Evolutionary conservation across 2,329 filamentous ascomycete species (phyloP).

Genomic region (Macrophomina tecta): DNA sequence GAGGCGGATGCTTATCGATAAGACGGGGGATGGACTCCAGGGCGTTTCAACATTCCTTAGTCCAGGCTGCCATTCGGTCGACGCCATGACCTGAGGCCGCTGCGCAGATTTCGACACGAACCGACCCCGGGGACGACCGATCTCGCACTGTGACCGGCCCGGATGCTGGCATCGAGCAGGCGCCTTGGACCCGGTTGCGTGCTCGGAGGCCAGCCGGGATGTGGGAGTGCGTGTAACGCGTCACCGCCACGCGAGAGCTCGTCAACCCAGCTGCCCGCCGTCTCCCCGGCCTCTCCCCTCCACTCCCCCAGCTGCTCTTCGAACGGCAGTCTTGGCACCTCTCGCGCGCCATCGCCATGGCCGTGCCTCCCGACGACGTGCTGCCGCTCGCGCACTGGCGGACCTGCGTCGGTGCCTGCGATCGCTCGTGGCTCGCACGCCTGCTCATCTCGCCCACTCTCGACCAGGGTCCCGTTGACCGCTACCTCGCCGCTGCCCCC

Average conservation of each 20-base stretch:
- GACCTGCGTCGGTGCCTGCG: not conserved
- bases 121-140: no score
- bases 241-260: conserved; percentile 15
- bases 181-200: conserved; percentile 7
- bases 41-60: not conserved
- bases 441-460: not conserved
- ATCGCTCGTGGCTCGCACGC: not conserved
- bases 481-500: conserved; percentile 6
- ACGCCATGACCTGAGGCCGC: not conserved
- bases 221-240: conserved; percentile 15
- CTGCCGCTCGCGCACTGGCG: conserved; percentile 11
- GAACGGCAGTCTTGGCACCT: not conserved
- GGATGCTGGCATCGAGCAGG: not conserved
- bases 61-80: not conserved
- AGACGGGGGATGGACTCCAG: not conserved
- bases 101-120: not conserved
- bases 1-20: not conserved
- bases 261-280: not conserved
- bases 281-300: not conserved
- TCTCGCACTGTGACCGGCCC: no score
- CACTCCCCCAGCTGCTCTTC: not conserved
- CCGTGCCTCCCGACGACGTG: conserved; percentile 8
- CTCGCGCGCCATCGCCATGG: not conserved
- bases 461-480: not conserved
- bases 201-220: conserved; percentile 1